A percentile compares a stretch with the other conserved stretches of the same genome.
Conservation (phyloP, 169 alveolate species). For the Besnoitia besnoiti region DNA sequence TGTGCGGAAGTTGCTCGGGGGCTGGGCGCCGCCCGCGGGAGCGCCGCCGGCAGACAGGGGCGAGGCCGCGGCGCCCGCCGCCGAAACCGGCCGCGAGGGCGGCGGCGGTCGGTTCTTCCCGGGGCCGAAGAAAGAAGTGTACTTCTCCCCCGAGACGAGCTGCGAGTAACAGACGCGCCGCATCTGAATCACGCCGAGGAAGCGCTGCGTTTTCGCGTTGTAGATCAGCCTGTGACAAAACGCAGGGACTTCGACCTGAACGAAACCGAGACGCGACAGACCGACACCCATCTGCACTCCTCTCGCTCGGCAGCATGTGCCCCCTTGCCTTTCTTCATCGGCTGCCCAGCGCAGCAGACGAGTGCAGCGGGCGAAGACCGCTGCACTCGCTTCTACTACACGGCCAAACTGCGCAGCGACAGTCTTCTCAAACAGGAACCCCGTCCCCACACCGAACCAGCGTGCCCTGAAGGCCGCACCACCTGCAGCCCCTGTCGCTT, state of each 20-base stretch:
- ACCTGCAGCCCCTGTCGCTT: too few species aligned
- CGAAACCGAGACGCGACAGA: not conserved
- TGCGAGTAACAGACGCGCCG: constrained; percentile 54
- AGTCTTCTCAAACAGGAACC: too few species aligned
- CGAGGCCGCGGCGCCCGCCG: constrained; percentile 20
- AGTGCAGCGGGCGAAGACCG: too few species aligned
- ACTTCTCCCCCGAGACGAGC: constrained; percentile 11
- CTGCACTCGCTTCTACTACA: too few species aligned
- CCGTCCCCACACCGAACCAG: too few species aligned
- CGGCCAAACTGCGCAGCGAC: too few species aligned
- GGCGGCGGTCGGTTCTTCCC: not conserved
- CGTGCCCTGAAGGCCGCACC: too few species aligned
- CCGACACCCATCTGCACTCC: too few species aligned
- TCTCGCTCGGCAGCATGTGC: too few species aligned
- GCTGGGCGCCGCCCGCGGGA: constrained; percentile 9
- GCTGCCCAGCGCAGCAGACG: constrained; percentile 4
- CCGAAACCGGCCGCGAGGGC: not conserved
- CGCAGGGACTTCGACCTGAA: constrained; percentile 63
- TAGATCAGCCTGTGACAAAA: constrained; percentile 59
- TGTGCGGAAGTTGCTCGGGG: constrained; percentile 11
- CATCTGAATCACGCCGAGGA: constrained; percentile 55
- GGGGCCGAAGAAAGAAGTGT: not conserved
- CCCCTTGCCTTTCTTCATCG: not conserved
- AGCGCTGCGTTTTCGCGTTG: constrained; percentile 28
- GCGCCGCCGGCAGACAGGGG: constrained; percentile 7